Base-by-base conservation (phyloP, 169 alveolate genomes). In the Eimeria sp. region DNA sequence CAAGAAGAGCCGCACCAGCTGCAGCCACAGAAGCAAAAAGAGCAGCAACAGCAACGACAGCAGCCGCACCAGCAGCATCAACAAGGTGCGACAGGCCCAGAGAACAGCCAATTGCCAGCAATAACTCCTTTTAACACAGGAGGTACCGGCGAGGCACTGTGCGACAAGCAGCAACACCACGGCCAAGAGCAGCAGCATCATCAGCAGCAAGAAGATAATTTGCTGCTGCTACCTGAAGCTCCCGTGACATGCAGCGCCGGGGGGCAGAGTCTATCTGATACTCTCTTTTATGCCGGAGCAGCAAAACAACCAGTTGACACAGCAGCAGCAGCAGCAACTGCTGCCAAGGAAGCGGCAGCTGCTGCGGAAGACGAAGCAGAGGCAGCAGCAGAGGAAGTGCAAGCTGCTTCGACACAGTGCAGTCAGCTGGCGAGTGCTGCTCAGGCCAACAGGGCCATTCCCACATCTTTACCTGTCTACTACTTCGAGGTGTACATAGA, bases 401-500 rank as follows among this genome's bases (percentile, higher is more conserved):
- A 47, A 40, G 83, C 93, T 6, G 83, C 16, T 22, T 43, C 61
- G 34, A 65, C 78, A 14, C 75, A 87, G 5, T 87, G 93, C 82
- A 25, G 63, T 65, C n/a, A 49, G 51, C 78, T 87, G 9, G 83
- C 61, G 73, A 9, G 67, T 65, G n/a, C 57, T 27, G 96, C 95
- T 13, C 94, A 89, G 13, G 96, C 96, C 20, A 95, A 95, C 87
- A 51, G 92, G 11, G 96, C 75, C 20, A 93, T 92, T 30, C 97
- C 92, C 40, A 75, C 67, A 47, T 93, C 96, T 25, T 88, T 80
- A 54, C 97, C 92, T 13, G 96, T 78, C 14, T 95, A 96, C 45
- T 96, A 90, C 95, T 96, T 92, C 78, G 97, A 91, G 89, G 97
- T 95, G 70, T 84, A 87, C 88, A 57, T 86, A n/a, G 86, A 30